Evolutionary conservation across 495 filamentous ascomycete genomes (phyloP).

Genomic region (Aspergillus kassunensis): DNA sequence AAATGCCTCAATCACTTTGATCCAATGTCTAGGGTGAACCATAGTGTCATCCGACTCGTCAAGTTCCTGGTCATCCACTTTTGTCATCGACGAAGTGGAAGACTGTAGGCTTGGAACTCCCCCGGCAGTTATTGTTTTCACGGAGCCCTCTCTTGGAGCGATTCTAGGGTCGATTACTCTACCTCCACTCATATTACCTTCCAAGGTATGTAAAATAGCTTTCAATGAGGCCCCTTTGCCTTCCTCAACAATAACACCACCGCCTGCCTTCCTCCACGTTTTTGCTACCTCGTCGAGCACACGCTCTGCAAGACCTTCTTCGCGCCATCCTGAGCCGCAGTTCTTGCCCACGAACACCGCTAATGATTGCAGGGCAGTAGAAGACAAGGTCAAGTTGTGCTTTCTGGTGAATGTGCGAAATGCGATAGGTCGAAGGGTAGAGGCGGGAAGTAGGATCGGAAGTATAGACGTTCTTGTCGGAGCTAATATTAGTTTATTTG

Average conservation of each 20-base stretch:
- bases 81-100: conserved; percentile 7
- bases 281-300: conserved; percentile 88
- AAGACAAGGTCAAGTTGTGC: conserved; percentile 89
- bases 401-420: conserved; percentile 98
- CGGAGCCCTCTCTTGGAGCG: conserved; percentile 20
- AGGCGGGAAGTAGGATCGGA: conserved; percentile 81
- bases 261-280: conserved; percentile 78
- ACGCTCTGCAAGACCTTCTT: conserved; percentile 88
- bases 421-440: conserved; percentile 82
- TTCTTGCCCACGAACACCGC: conserved; percentile 87
- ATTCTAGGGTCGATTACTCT: conserved; percentile 47
- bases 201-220: conserved; percentile 73
- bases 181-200: conserved; percentile 80
- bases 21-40: conserved; percentile 67
- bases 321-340: conserved; percentile 93
- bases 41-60: conserved; percentile 53
- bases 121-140: conserved; percentile 13
- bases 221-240: conserved; percentile 68
- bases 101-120: conserved; percentile 18
- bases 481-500: conserved; percentile 39
- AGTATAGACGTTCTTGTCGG: conserved; percentile 69
- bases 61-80: conserved; percentile 51
- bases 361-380: conserved; percentile 75
- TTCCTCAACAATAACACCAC: conserved; percentile 85
- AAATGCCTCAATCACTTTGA: conserved; percentile 73